phyloP scores from a whole-genome alignment of 345 rosid genomes.

The Aurinia saxatilis region DNA sequence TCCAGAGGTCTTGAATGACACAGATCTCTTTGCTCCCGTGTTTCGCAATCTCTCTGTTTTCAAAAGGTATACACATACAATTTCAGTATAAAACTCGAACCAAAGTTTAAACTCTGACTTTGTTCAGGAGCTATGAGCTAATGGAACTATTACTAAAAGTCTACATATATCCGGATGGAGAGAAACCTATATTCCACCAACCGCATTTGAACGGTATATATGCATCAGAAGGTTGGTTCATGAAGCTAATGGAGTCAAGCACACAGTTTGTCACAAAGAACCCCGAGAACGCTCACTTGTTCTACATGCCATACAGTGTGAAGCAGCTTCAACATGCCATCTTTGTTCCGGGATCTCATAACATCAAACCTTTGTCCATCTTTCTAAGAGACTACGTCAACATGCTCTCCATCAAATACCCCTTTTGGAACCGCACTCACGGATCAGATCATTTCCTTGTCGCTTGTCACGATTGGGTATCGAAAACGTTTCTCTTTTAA shows the following conservation, averaged over 20 bases:
- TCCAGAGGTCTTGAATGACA: conserved; percentile 35
- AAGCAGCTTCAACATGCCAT: conserved; percentile 55
- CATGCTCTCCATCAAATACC: conserved; percentile 68
- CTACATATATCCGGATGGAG: conserved; percentile 70
- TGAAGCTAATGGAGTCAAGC: conserved; percentile 73
- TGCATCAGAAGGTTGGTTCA: conserved; percentile 98
- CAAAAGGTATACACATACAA: conserved; percentile 37
- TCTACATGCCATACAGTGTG: conserved; percentile 85
- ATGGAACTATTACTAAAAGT: conserved; percentile 83
- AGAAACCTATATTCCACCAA: conserved; percentile 62
- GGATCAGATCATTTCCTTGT: conserved; percentile 90
- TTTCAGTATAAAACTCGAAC: too few species aligned
- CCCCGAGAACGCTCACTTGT: conserved; percentile 82
- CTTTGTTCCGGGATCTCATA: conserved; percentile 59
- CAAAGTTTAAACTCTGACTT: neutral
- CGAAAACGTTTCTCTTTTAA: neutral
- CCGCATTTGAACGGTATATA: conserved; percentile 76
- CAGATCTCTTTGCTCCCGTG: conserved; percentile 47
- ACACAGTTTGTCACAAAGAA: conserved; percentile 60
- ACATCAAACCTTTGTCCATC: conserved; percentile 52
- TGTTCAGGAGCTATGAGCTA: conserved; percentile 73
- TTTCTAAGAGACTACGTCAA: conserved; percentile 58
- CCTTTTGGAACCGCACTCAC: conserved; percentile 85
- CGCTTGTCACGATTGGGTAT: conserved; percentile 99
- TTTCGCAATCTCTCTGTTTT: conserved; percentile 65